Evolutionary conservation across 176 grass and related monocot genomes (phyloP).

Genomic region (Eragrostis curvula): DNA sequence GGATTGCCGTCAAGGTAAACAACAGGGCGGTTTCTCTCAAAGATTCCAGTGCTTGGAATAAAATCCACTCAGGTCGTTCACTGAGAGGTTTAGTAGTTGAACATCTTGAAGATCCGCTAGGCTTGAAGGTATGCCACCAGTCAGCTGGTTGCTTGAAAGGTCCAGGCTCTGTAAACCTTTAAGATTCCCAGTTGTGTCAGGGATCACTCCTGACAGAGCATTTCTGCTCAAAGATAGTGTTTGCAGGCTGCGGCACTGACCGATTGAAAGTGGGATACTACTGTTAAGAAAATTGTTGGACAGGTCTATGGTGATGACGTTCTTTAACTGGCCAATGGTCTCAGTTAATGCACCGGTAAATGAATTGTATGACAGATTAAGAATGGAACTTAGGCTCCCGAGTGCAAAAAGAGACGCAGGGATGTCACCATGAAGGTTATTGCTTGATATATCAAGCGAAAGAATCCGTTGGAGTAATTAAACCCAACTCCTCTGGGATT

Average conservation of each 20-base stretch:
- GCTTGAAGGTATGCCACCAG: slow-evolving; percentile 42
- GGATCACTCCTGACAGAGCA: slow-evolving; percentile 39
- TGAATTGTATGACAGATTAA: slow-evolving; percentile 56
- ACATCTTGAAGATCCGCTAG: slow-evolving; percentile 33
- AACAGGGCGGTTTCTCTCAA: slow-evolving; percentile 35
- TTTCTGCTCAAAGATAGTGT: slow-evolving; percentile 50
- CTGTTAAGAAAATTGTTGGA: slow-evolving; percentile 38
- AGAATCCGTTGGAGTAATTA: slow-evolving; percentile 32
- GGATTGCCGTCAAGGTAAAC: slow-evolving; percentile 49
- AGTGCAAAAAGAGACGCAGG: slow-evolving; percentile 37
- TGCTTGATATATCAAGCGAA: slow-evolving; percentile 47
- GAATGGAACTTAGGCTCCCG: slow-evolving; percentile 42
- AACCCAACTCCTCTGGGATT: slow-evolving; percentile 41
- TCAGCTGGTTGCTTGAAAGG: slow-evolving; percentile 45
- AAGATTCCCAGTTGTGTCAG: slow-evolving; percentile 42
- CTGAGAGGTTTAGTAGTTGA: slow-evolving; percentile 51
- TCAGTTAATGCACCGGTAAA: slow-evolving; percentile 36
- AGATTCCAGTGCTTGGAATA: slow-evolving; percentile 42
- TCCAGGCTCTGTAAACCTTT: slow-evolving; percentile 57
- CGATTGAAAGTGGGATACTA: slow-evolving; percentile 40
- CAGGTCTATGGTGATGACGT: slow-evolving; percentile 39
- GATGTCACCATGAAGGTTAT: slow-evolving; percentile 39
- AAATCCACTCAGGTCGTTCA: slow-evolving; percentile 46
- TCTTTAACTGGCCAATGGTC: slow-evolving; percentile 32
- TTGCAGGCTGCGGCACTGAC: slow-evolving; percentile 46